A percentile compares a stretch with the other conserved stretches of the same genome.
phyloP scores from a whole-genome alignment of 2,329 filamentous ascomycete genomes.

The Fusarium sp. region DNA sequence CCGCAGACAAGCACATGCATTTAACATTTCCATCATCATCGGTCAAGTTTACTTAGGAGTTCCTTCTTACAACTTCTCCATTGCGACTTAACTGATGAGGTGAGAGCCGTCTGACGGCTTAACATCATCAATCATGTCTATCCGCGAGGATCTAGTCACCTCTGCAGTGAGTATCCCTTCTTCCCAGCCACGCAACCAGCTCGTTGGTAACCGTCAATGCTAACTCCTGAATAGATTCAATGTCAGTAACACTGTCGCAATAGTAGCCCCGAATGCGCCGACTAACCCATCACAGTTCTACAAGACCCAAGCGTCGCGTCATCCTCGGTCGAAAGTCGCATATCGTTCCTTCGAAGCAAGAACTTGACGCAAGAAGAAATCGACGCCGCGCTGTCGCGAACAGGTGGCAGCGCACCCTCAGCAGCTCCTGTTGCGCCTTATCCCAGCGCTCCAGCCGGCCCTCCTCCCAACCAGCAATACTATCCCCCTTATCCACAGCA shows the following conservation, averaged over 20 bases:
- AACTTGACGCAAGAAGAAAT: conserved; percentile 98
- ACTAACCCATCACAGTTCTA: conserved; percentile 71
- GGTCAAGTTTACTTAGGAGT: conserved; percentile 11
- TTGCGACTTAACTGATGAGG: conserved; percentile 39
- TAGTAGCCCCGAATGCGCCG: not conserved
- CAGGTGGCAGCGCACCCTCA: conserved; percentile 68
- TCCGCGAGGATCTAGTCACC: conserved; percentile 91
- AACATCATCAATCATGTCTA: conserved; percentile 69
- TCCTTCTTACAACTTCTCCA: conserved; percentile 11
- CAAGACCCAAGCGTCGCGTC: conserved; percentile 92
- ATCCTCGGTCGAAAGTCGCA: conserved; percentile 90
- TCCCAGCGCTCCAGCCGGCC: conserved; percentile 57
- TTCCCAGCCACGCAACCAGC: conserved; percentile 10
- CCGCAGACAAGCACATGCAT: conserved; percentile 48
- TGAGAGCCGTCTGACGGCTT: conserved; percentile 37
- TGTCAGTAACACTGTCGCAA: conserved; percentile 51
- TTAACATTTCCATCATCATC: conserved; percentile 38
- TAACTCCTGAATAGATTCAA: conserved; percentile 52
- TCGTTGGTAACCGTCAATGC: conserved; percentile 21
- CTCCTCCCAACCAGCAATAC: conserved; percentile 59
- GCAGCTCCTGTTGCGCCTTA: conserved; percentile 54
- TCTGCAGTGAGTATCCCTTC: conserved; percentile 72
- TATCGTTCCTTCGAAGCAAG: conserved; percentile 94
- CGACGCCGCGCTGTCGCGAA: conserved; percentile 82
- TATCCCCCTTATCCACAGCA: conserved; percentile 64